Conservation (phyloP, 805 yeast species). For the Alloascoidea africana region DNA sequence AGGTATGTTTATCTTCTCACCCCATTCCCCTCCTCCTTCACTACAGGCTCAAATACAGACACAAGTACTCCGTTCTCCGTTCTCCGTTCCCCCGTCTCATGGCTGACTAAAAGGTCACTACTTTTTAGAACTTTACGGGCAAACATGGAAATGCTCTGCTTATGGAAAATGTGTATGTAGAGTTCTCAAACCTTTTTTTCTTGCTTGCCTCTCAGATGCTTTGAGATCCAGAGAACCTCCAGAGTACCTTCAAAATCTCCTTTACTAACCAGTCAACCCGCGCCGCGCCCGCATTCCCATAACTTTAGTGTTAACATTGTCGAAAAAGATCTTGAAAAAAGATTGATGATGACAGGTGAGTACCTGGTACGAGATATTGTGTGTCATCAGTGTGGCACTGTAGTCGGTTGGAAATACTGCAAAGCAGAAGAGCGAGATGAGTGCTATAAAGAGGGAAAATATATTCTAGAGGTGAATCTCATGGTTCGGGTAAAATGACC, state of each 20-base stretch:
- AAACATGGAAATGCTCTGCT: constrained; percentile 31
- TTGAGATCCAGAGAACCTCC: no score
- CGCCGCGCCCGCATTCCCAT: constrained; percentile 11
- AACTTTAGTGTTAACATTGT: constrained; percentile 16
- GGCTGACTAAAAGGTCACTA: constrained; percentile 7
- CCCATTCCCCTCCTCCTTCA: neutral
- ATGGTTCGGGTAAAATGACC: constrained; percentile 2
- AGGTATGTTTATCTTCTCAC: constrained; percentile 12
- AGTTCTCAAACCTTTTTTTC: no score
- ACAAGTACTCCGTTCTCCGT: no score
- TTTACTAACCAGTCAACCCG: constrained; percentile 1
- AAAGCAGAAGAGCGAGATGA: constrained; percentile 23
- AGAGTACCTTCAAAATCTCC: neutral
- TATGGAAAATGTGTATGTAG: constrained; percentile 20
- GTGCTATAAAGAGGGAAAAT: constrained; percentile 33
- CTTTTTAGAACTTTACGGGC: constrained; percentile 23
- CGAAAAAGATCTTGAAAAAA: constrained; percentile 15
- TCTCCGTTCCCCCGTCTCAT: no score
- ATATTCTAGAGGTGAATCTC: constrained; percentile 22
- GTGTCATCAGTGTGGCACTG: constrained; percentile 30
- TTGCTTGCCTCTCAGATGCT: no score
- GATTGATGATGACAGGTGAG: constrained; percentile 33
- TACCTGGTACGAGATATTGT: constrained; percentile 30
- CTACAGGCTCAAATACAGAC: no score
- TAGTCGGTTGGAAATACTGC: constrained; percentile 40